phyloP scores from a whole-genome alignment of 805 yeast genomes.

The Spathaspora sp. region DNA sequence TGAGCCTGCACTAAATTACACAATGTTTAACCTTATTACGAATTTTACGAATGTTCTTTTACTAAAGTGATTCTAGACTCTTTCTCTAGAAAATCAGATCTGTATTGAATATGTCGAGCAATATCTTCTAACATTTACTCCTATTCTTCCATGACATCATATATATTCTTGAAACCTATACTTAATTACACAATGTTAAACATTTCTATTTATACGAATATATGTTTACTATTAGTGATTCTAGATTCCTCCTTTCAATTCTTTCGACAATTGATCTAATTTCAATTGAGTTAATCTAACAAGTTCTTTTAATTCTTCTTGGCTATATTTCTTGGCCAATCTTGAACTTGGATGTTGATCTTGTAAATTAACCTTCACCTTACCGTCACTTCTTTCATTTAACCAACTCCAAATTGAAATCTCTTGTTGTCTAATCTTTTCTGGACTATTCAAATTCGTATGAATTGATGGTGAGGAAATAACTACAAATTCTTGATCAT shows the following conservation, averaged over 20 bases:
- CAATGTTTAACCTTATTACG: no score
- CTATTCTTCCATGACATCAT: no score
- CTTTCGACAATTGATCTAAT: constrained; percentile 22
- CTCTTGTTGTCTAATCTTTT: constrained; percentile 46
- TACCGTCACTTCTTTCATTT: constrained; percentile 26
- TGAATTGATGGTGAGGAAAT: constrained; percentile 34
- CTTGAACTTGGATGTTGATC: constrained; percentile 2
- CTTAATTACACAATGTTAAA: no score
- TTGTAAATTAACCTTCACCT: constrained; percentile 4
- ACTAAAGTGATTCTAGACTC: no score
- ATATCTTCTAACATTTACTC: no score
- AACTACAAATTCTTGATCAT: constrained; percentile 33
- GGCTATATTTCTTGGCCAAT: constrained; percentile 16
- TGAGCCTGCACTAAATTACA: no score
- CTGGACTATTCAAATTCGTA: constrained; percentile 21
- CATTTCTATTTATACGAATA: no score
- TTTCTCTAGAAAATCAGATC: no score
- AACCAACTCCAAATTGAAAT: constrained; percentile 74
- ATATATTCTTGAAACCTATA: no score
- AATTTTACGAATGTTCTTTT: no score
- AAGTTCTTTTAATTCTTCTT: constrained; percentile 46
- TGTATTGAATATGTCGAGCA: no score
- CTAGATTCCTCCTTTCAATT: not conserved
- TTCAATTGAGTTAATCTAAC: constrained; percentile 42
- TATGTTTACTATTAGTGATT: no score